Percentiles rank a stretch among this genome's conserved stretches.
Evolutionary conservation across 306 rosid genomes (phyloP).

Genomic region (Cucurbita argyrosperma): DNA sequence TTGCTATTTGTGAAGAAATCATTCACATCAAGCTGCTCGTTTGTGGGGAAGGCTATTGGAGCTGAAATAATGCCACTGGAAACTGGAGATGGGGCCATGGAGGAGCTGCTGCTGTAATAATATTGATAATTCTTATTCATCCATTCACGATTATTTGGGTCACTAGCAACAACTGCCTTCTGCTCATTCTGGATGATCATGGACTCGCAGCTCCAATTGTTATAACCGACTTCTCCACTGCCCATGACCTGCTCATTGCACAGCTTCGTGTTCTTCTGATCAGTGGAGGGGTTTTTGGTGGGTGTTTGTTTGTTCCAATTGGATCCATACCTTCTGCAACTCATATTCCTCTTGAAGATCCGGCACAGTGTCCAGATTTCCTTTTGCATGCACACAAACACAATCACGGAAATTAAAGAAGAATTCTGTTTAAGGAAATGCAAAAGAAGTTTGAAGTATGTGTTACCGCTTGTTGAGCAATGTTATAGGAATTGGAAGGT

Average conservation of each 20-base stretch:
- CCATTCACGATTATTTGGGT: not conserved
- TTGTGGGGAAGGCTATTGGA: not conserved
- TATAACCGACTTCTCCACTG: not conserved
- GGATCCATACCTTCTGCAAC: constrained; percentile 33
- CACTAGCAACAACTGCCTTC: constrained; percentile 12
- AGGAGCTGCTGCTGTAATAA: not conserved
- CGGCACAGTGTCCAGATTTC: constrained; percentile 93
- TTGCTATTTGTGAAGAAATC: constrained; percentile 6
- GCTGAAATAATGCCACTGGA: not conserved
- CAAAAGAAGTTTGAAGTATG: no score
- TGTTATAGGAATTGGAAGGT: not conserved
- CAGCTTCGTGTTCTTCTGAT: constrained; percentile 8
- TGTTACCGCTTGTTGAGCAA: constrained; percentile 48
- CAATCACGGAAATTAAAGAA: no score
- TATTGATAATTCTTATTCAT: not conserved
- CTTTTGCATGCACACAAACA: constrained; percentile 14
- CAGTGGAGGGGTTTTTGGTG: constrained; percentile 18
- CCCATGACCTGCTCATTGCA: not conserved
- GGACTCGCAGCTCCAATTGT: not conserved
- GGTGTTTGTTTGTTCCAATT: constrained; percentile 27
- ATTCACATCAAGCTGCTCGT: not conserved
- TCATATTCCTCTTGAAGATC: constrained; percentile 54
- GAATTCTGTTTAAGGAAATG: no score
- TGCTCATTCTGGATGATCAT: constrained; percentile 19
- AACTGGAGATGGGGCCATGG: not conserved